These are phyloP conservation scores for Exophiala aquamarina DNA, from an alignment of 2,329 filamentous ascomycete genomes.

Conservation along the genomic window DNA sequence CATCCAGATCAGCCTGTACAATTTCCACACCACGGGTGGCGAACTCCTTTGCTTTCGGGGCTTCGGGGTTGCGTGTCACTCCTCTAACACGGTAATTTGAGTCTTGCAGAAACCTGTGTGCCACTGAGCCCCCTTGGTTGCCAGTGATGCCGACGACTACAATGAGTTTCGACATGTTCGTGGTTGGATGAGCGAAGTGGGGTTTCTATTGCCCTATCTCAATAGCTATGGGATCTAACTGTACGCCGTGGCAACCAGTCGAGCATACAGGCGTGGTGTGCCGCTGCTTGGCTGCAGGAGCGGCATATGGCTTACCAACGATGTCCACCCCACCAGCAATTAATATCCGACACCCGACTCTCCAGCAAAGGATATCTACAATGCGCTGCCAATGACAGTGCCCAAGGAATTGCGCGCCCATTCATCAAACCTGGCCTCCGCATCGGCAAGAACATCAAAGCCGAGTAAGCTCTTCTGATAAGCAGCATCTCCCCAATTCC, in stretches of 20 bases:
- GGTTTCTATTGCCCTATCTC: too few species aligned
- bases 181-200: too few species aligned
- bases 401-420: slow-evolving; percentile 29
- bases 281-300: too few species aligned
- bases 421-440: slow-evolving; percentile 41
- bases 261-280: too few species aligned
- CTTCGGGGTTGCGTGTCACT: slow-evolving; percentile 53
- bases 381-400: too few species aligned
- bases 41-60: slow-evolving; percentile 47
- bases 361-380: too few species aligned
- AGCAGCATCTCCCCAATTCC: slow-evolving; percentile 7
- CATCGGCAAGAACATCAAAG: slow-evolving; percentile 9
- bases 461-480: slow-evolving; percentile 12
- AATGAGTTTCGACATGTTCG: slow-evolving; percentile 33
- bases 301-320: too few species aligned
- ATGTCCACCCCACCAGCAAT: too few species aligned
- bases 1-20: slow-evolving; percentile 52
- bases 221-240: too few species aligned
- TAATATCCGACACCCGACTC: too few species aligned
- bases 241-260: too few species aligned
- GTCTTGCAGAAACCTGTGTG: slow-evolving; percentile 43
- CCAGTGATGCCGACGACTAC: slow-evolving; percentile 35
- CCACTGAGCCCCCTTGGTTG: slow-evolving; percentile 60
- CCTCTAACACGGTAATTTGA: slow-evolving; percentile 54
- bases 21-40: slow-evolving; percentile 51